A percentile compares a stretch with the other conserved stretches of the same genome.
These are phyloP conservation scores for Lindgomyces ingoldianus DNA, from an alignment of 495 filamentous ascomycete genomes.

Conservation along the genomic window DNA sequence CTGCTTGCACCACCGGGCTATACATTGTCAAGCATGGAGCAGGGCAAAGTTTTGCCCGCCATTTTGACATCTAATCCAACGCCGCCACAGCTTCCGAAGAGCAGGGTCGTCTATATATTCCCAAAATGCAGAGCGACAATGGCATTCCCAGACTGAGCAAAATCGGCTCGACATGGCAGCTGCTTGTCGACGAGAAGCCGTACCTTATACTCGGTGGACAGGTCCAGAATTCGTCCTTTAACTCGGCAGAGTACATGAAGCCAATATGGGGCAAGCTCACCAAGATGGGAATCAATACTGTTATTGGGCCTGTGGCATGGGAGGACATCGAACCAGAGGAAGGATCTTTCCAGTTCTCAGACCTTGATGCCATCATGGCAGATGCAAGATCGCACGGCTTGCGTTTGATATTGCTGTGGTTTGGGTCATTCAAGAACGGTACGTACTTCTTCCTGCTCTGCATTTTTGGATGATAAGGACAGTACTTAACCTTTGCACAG, in stretches of 20 bases:
- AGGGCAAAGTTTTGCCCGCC: no score
- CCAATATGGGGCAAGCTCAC: constrained; percentile 50
- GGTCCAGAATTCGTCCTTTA: constrained; percentile 56
- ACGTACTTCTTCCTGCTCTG: no score
- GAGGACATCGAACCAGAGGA: constrained; percentile 53
- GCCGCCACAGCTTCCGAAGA: no score
- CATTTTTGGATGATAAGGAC: no score
- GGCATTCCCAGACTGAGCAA: no score
- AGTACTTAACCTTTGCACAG: no score
- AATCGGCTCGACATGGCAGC: constrained; percentile 42
- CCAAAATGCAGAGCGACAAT: no score
- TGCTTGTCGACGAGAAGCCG: constrained; percentile 52
- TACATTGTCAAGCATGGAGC: no score
- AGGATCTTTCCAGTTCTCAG: constrained; percentile 49
- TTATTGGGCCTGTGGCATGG: constrained; percentile 56
- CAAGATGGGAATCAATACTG: constrained; percentile 51
- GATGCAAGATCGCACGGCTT: constrained; percentile 48
- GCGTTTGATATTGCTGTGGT: constrained; percentile 54
- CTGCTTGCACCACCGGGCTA: no score
- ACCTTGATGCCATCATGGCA: constrained; percentile 50
- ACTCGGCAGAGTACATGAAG: constrained; percentile 50
- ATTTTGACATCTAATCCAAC: no score
- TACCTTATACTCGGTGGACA: constrained; percentile 52
- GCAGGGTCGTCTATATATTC: no score
- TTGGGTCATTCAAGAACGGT: constrained; percentile 56